These are phyloP conservation scores for Sergeia podlipaevii DNA, from an alignment of 208 protist species.

Conservation along the genomic window DNA sequence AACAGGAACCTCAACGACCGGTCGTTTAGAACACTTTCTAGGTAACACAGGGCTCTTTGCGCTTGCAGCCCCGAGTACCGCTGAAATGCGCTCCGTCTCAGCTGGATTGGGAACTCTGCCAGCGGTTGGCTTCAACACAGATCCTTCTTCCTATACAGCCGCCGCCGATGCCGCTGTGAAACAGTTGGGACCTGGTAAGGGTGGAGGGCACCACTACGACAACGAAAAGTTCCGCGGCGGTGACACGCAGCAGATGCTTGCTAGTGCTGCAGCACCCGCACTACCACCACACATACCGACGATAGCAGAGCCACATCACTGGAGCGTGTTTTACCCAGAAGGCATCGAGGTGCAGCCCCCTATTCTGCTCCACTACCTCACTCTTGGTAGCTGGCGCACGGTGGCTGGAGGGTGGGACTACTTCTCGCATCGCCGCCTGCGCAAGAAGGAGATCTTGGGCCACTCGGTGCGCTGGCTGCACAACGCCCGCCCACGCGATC, in stretches of 20 bases:
- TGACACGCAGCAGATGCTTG: neutral
- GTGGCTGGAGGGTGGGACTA: conserved; percentile 53
- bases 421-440: conserved; percentile 57
- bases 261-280: neutral
- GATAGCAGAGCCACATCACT: conserved; percentile 27
- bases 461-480: conserved; percentile 70
- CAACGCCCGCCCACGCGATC: conserved; percentile 42
- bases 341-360: conserved; percentile 45
- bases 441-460: conserved; percentile 49
- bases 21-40: no score
- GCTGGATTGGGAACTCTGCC: no score
- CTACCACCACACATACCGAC: neutral
- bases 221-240: neutral
- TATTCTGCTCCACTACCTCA: conserved; percentile 61
- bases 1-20: no score
- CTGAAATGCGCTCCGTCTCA: no score
- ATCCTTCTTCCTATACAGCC: no score
- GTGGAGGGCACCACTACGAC: no score
- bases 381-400: conserved; percentile 56
- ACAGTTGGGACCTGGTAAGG: no score
- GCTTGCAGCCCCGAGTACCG: no score
- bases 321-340: conserved; percentile 61
- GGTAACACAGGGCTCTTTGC: no score
- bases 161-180: no score
- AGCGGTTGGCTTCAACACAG: no score